Conservation (phyloP, 1,139 yeast genomes). For the Suhomyces wounanorum region DNA sequence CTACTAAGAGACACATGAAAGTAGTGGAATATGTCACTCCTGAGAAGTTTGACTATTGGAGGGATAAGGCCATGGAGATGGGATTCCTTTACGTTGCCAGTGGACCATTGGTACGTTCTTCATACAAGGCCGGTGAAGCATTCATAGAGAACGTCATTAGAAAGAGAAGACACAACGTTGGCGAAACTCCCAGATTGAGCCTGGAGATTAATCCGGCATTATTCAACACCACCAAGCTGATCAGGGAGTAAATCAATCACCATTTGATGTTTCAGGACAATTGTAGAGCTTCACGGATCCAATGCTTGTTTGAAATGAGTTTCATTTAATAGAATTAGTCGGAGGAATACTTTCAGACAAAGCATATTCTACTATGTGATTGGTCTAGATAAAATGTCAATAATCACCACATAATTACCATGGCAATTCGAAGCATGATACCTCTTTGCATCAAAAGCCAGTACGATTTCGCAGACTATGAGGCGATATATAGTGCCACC, state of each 20-base stretch:
- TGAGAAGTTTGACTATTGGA: slow-evolving; percentile 93
- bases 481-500: no score
- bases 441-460: no score
- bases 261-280: neutral
- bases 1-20: slow-evolving; percentile 97
- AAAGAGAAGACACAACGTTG: slow-evolving; percentile 62
- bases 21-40: slow-evolving; percentile 96
- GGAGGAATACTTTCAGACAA: no score
- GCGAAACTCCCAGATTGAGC: slow-evolving; percentile 43
- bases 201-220: slow-evolving; percentile 25
- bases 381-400: no score
- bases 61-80: slow-evolving; percentile 78
- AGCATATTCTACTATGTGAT: no score
- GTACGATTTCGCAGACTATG: no score
- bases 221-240: slow-evolving; percentile 10
- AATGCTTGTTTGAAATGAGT: no score
- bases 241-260: slow-evolving; percentile 2
- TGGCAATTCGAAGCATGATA: no score
- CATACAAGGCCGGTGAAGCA: slow-evolving; percentile 98
- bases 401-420: no score
- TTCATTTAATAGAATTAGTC: no score
- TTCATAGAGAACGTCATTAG: slow-evolving; percentile 91
- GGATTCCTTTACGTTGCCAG: slow-evolving; percentile 97
- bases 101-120: slow-evolving; percentile 94
- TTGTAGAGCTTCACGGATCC: neutral